Evolutionary conservation across 2,329 filamentous ascomycete species (phyloP), one percentile per base, ranked within the genome.

Genomic region (Fusarium buxicola): DNA sequence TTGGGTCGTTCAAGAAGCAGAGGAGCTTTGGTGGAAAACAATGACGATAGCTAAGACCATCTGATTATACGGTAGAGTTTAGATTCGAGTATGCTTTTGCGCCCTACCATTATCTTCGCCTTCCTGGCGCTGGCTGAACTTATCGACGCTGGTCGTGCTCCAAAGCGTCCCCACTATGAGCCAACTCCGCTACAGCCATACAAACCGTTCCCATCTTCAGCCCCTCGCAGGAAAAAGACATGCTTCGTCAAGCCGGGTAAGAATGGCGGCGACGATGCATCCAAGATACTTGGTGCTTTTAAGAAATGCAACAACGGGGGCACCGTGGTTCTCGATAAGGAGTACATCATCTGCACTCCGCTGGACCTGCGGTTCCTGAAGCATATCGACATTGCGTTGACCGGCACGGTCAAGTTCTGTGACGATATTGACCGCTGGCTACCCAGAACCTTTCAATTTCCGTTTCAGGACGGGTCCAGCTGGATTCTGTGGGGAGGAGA

Each of bases 391-490:
- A 74, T 90, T 13, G 84, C 84, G 79, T 76, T 76, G 63, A 71
- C 70, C 2, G 86, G 85, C 12, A 82, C 80, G 13, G 80, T 90
- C 35, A 78, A 83, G 49, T 91, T 91, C 75, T 84, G 83, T 51
- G 83, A 87, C 45, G 84, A 91, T 71, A 86, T 86, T 11, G 81
- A 85, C 59, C 89, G 89, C 74, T 91, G 89, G 89, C 80, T 86
- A 64, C 80, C 78, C 9, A 81, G 88, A 66, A 78, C 81, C 21
- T 90, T 90, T 78, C 81, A 82, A 49, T 86, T 88, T 18, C 78
- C 77, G 7, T 91, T 86, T 75, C 89, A 91, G 65, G 88, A 89
- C 63, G 82, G 83, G 84, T 72, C 84, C 3, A 53, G 61, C 8
- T 68, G 64, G 58, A 71, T 69, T 68, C 44, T 47, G 11, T 68